These are phyloP conservation scores for Saxophila tyrrhenica DNA, from an alignment of 495 filamentous ascomycete genomes.

Conservation along the genomic window DNA sequence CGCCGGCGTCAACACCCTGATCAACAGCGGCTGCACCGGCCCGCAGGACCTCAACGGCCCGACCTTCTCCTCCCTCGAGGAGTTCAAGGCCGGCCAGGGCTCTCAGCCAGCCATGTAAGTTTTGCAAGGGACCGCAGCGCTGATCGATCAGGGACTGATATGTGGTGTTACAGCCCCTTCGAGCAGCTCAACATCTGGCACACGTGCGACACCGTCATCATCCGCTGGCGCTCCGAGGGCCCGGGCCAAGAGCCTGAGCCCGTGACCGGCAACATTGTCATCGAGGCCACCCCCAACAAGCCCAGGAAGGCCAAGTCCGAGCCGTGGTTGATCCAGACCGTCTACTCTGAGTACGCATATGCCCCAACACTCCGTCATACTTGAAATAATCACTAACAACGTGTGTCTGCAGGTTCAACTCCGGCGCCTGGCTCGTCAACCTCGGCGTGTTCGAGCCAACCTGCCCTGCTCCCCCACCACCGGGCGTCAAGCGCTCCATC, in stretches of 20 bases:
- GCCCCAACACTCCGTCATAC: not conserved
- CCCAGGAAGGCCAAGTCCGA: not conserved
- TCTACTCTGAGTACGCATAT: constrained; percentile 15
- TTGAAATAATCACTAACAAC: not conserved
- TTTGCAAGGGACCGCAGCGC: not conserved
- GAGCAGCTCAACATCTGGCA: constrained; percentile 17
- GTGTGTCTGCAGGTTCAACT: constrained; percentile 6
- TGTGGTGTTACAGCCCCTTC: constrained; percentile 5
- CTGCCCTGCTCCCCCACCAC: not conserved
- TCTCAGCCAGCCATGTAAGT: constrained; percentile 4
- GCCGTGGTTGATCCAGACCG: constrained; percentile 14
- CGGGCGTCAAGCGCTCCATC: not conserved
- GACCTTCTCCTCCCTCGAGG: constrained; percentile 10
- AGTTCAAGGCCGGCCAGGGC: constrained; percentile 12
- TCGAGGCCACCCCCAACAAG: constrained; percentile 9
- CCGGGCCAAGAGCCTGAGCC: constrained; percentile 3
- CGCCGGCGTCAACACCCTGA: constrained; percentile 14
- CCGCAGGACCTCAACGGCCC: constrained; percentile 5
- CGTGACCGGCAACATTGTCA: constrained; percentile 18
- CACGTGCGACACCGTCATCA: constrained; percentile 19
- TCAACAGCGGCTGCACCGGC: constrained; percentile 15
- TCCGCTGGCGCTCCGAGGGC: constrained; percentile 14
- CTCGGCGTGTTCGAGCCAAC: constrained; percentile 9
- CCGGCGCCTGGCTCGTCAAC: constrained; percentile 18
- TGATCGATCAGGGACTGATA: too few species aligned